A percentile compares a stretch with the other conserved stretches of the same genome.
phyloP scores from a whole-genome alignment of 2,329 filamentous ascomycete genomes.

The Monosporascus sp. region DNA sequence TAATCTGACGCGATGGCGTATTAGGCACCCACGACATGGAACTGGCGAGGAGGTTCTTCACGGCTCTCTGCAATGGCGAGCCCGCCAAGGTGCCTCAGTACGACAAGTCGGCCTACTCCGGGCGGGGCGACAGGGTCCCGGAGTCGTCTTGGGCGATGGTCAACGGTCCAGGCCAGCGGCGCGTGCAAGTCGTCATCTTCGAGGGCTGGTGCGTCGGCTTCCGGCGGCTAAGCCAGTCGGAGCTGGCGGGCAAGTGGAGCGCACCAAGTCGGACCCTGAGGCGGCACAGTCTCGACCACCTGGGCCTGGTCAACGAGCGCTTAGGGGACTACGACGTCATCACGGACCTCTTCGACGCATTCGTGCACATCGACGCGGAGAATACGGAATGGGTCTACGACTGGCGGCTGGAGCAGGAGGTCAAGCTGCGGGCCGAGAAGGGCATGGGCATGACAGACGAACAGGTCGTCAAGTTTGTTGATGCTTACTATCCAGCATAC shows the following conservation, averaged over 20 bases:
- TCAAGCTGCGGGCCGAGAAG: constrained; percentile 57
- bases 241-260: constrained; percentile 48
- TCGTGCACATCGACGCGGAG: constrained; percentile 62
- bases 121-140: constrained; percentile 70
- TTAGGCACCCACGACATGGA: constrained; percentile 64
- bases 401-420: constrained; percentile 81
- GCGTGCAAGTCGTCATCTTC: constrained; percentile 66
- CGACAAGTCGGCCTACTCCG: constrained; percentile 74
- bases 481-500: constrained; percentile 65
- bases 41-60: constrained; percentile 60
- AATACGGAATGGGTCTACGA: constrained; percentile 71
- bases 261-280: constrained; percentile 44
- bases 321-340: constrained; percentile 43
- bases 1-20: background rate
- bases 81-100: constrained; percentile 64
- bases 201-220: constrained; percentile 94
- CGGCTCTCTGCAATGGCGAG: constrained; percentile 44
- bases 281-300: constrained; percentile 42
- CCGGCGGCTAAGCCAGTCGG: constrained; percentile 50
- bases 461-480: constrained; percentile 69
- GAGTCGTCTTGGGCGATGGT: constrained; percentile 56
- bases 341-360: constrained; percentile 46
- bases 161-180: constrained; percentile 43
- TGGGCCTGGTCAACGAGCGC: constrained; percentile 45
- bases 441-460: constrained; percentile 79